Conservation (phyloP, 352 stramenopile species). For the Nothophytophthora sp. region DNA sequence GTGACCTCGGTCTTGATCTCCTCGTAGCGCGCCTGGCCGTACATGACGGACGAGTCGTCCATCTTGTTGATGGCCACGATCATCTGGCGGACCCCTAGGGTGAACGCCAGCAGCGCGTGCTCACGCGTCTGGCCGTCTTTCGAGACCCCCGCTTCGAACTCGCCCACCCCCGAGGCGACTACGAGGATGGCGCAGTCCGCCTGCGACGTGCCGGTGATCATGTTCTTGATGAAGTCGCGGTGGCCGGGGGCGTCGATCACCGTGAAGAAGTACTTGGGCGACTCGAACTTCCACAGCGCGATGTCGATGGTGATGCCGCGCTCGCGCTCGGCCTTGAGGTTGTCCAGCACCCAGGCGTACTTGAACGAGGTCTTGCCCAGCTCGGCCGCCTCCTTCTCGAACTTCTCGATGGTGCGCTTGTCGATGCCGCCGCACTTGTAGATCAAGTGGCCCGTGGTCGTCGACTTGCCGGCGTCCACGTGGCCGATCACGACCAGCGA, state of each 20-base stretch:
- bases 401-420: conserved; percentile 98
- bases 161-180: conserved; percentile 89
- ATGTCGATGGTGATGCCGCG: conserved; percentile 98
- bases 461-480: conserved; percentile 98
- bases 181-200: conserved; percentile 97
- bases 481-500: conserved; percentile 96
- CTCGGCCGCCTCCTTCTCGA: conserved; percentile 97
- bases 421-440: conserved; percentile 98
- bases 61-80: conserved; percentile 99
- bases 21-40: conserved; percentile 93
- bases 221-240: conserved; percentile 99
- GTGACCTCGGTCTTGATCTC: conserved; percentile 94
- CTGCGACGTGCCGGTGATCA: conserved; percentile 98
- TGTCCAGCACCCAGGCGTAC: conserved; percentile 99
- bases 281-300: conserved; percentile 98
- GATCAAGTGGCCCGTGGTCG: conserved; percentile 97
- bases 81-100: conserved; percentile 98
- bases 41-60: conserved; percentile 95
- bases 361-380: conserved; percentile 99
- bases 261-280: conserved; percentile 96
- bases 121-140: conserved; percentile 96
- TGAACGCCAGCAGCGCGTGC: conserved; percentile 96
- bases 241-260: conserved; percentile 98
- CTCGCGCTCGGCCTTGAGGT: conserved; percentile 98
- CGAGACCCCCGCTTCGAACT: conserved; percentile 96